These are phyloP conservation scores for Venturia nashicola DNA, from an alignment of 2,329 filamentous ascomycete species.

Conservation along the genomic window DNA sequence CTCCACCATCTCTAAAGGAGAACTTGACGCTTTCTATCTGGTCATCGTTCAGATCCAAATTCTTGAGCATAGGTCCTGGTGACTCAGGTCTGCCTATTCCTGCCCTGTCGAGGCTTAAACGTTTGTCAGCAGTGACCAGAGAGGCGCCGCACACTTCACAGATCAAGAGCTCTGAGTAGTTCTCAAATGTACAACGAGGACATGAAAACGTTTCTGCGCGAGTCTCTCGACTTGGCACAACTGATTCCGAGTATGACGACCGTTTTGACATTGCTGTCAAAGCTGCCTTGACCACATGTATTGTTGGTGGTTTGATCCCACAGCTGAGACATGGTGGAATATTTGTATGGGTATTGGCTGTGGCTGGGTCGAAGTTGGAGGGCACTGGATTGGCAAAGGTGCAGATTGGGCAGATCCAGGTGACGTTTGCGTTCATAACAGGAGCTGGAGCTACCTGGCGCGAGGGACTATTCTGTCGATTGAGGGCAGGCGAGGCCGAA, in stretches of 20 bases:
- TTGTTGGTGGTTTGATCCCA: constrained; percentile 79
- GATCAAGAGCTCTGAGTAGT: constrained; percentile 71
- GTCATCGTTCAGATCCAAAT: constrained; percentile 39
- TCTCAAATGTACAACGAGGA: constrained; percentile 84
- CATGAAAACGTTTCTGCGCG: constrained; percentile 34
- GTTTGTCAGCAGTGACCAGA: constrained; percentile 43
- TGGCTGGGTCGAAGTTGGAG: constrained; percentile 80
- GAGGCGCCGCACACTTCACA: constrained; percentile 89
- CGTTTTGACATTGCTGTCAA: constrained; percentile 47
- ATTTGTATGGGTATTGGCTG: constrained; percentile 66
- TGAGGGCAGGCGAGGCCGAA: constrained; percentile 31
- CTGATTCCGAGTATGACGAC: constrained; percentile 16
- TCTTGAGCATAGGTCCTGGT: constrained; percentile 55
- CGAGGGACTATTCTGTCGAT: constrained; percentile 23
- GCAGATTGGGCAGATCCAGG: constrained; percentile 94
- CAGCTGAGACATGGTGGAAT: constrained; percentile 83
- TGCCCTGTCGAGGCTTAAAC: constrained; percentile 25
- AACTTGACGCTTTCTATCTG: constrained; percentile 71
- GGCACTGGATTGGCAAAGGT: constrained; percentile 89
- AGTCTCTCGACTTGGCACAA: background rate
- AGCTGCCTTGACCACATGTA: constrained; percentile 74
- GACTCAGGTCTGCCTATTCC: constrained; percentile 32
- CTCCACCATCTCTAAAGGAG: constrained; percentile 81
- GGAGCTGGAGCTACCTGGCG: constrained; percentile 27
- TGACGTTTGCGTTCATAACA: constrained; percentile 48